Base-by-base conservation (phyloP, 805 yeast genomes). In the Metschnikowia amazonensis region DNA sequence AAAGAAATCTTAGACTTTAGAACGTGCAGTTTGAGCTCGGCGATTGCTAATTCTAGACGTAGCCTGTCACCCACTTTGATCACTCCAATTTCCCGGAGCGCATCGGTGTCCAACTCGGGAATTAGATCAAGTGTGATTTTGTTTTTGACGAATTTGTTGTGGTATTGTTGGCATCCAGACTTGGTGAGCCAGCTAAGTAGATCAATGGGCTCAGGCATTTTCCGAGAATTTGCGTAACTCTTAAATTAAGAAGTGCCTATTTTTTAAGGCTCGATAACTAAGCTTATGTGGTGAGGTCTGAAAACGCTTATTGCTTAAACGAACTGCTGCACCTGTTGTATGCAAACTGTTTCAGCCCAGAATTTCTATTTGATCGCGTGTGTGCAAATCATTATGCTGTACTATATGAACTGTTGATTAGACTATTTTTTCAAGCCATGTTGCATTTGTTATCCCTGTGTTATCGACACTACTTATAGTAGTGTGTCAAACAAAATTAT, bases 51-150 rank as follows among this genome's bases (percentile, higher is more conserved):
- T 56, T 83, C 79, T 9, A 92, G 64, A 24, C 84, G 70, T 17
- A 92, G 70, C 23, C 97, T 69, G 62, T 94, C 98, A 1, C 98
- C 97, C 13, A 92, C 78, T 52, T 80, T 84, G n/a, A 56, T 51
- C 9, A 92, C 64, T 0, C 96, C 96, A 9, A 94, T 60, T 46
- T 84, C 94, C 39, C 75, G 77, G 45, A 92, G 72, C 0, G 89
- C 78, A 5, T 66, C 70, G 35, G 76, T 71, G 56, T 87, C 96
- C 36, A 82, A 65, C 48, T 80, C 84, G 4, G 79, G 67, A 6
- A 84, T 53, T 5, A 84, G 64, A 43, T 81, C 86, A 18, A 71
- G 67, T 0, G 81, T 73, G 50, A 84, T 75, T 20, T 77, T 83
- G 58, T 82, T 70, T 14, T 76, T 76, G 18, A 60, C 52, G 45